Percentiles rank a stretch among this genome's conserved stretches.
Evolutionary conservation across 2,329 filamentous ascomycete genomes (phyloP).

Genomic region (Ceratocystis albifundus): DNA sequence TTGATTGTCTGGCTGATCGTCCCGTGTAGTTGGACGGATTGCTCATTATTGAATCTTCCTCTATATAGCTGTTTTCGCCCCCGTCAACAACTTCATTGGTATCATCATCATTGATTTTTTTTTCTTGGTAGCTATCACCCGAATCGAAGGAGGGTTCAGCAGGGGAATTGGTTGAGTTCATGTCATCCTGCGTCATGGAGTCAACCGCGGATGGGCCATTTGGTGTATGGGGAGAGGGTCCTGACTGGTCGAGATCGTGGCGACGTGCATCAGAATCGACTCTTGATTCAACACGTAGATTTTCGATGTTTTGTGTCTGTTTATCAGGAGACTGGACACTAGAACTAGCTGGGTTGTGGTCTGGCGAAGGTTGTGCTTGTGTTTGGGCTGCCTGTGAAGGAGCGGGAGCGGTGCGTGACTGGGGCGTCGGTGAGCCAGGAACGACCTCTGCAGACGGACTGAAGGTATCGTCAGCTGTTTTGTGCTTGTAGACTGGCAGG

Average conservation of each 20-base stretch:
- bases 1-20: slow-evolving; percentile 7
- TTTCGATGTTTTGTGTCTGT: neutral
- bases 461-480: slow-evolving; percentile 45
- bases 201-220: neutral
- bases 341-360: neutral
- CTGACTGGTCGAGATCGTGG: neutral
- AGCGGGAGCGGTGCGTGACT: slow-evolving; percentile 16
- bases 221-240: slow-evolving; percentile 12
- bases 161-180: slow-evolving; percentile 11
- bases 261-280: neutral
- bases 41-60: slow-evolving; percentile 19
- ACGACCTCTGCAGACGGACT: slow-evolving; percentile 37
- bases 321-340: neutral
- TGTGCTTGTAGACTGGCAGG: slow-evolving; percentile 36
- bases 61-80: slow-evolving; percentile 19
- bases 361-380: neutral
- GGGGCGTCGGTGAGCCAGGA: slow-evolving; percentile 25
- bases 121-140: neutral
- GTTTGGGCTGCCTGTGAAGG: neutral
- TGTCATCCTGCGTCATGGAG: slow-evolving; percentile 11
- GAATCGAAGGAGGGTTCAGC: neutral
- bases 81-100: neutral
- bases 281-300: neutral
- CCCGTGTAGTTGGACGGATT: neutral
- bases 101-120: neutral